Base-by-base conservation (phyloP, 306 rosid genomes). In the Betula pendula region DNA sequence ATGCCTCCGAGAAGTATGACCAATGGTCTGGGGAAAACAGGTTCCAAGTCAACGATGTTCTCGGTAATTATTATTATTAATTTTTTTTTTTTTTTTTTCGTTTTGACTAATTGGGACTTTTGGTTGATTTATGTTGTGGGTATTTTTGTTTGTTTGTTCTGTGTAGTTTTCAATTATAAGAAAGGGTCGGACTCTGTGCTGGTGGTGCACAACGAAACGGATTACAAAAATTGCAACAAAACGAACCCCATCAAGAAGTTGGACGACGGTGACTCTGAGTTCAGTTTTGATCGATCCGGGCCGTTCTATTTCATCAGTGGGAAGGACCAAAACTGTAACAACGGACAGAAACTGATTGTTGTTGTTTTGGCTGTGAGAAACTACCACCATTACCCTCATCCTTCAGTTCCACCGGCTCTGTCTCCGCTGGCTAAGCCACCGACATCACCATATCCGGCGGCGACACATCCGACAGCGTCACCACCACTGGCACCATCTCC, bases 221-320 rank as follows among this genome's bases (percentile, higher is more conserved):
- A 86, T 58, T 94, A 72, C 80, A 79, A 81, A 22, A 87, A 79
- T 9, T 94, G 98, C 67, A 82, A 85, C 82, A 90, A 87, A 68
- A 83, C 83, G 51, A 82, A 87, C 44, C 97, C 98, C 0, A 81
- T 86, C 11, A 78, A 82, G 79, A 94, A 88, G 49, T 74, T 81
- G 14, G 91, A 92, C 0, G 94, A 84, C 75, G 96, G 96, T 25
- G 75, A 88, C n/a, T 86, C 95, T 0, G 82, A 82, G 74, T 88
- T 88, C 73, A 86, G 71, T 15, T 35, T 94, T 2, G 90, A 88
- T 27, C 66, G 87, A 13, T 86, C 95, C 0, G 98, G 98, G 3
- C 88, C 96, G 3, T 92, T 82, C 79, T 92, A 70, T 71, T 94
- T 94, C 79, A 81, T 89, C 40, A 89, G 95, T 76, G 98, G 96